phyloP scores from a whole-genome alignment of 441 rosid genomes.

The Theobroma grandiflorum region DNA sequence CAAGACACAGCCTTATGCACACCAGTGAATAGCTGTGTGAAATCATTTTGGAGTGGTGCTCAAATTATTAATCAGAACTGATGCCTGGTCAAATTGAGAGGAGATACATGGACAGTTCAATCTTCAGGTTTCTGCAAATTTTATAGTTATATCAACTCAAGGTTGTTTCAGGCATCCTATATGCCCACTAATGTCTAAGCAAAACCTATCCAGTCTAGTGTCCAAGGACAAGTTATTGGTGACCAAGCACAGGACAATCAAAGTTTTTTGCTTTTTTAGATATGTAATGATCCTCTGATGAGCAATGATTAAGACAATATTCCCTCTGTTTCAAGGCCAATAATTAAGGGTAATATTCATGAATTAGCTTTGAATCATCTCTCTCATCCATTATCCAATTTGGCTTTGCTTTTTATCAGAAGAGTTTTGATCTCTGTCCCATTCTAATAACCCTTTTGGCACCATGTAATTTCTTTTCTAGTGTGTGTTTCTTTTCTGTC shows the following conservation, averaged over 20 bases:
- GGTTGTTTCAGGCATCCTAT: not conserved
- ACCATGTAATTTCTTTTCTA: not conserved
- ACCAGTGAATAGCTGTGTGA: not conserved
- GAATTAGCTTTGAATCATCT: slow-evolving; percentile 28
- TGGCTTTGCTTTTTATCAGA: slow-evolving; percentile 28
- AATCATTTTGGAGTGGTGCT: no score
- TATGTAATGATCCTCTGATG: not conserved
- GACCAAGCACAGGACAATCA: not conserved
- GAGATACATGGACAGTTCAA: not conserved
- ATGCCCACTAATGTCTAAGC: not conserved
- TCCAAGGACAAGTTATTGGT: not conserved
- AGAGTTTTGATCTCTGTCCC: slow-evolving; percentile 27
- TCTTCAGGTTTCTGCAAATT: not conserved
- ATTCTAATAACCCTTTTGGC: slow-evolving; percentile 22
- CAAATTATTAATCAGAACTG: not conserved
- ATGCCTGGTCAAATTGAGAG: not conserved
- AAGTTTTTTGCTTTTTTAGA: not conserved
- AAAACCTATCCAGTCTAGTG: not conserved
- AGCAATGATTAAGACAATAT: slow-evolving; percentile 29
- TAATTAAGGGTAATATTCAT: slow-evolving; percentile 13
- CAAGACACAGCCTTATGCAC: no score
- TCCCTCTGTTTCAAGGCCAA: slow-evolving; percentile 22
- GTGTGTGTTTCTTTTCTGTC: not conserved
- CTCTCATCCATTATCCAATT: slow-evolving; percentile 51
- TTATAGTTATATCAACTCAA: not conserved